Evolutionary conservation across 352 stramenopile species (phyloP).

Genomic region (Globisporangium apiculatum): DNA sequence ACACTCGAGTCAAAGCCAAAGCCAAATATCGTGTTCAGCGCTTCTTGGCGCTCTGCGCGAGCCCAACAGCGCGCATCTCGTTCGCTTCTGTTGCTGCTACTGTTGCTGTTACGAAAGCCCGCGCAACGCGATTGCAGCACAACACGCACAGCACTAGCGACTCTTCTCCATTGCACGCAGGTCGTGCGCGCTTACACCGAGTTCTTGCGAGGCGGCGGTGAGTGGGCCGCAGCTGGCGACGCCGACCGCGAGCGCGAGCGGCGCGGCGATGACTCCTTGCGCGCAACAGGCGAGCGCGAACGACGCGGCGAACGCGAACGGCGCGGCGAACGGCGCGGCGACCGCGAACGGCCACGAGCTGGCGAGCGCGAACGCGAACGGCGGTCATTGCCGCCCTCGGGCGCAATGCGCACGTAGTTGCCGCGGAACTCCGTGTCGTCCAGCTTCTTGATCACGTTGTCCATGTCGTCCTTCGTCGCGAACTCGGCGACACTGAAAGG

Average conservation of each 20-base stretch:
- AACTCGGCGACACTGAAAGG: slow-evolving; percentile 67
- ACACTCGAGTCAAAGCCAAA: slow-evolving; percentile 2
- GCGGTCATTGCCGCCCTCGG: slow-evolving; percentile 30
- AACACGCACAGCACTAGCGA: no score
- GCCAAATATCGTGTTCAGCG: slow-evolving; percentile 10
- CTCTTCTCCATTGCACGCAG: no score
- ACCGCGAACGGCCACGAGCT: slow-evolving; percentile 51
- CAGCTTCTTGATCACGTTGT: slow-evolving; percentile 79
- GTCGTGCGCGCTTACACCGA: slow-evolving; percentile 37
- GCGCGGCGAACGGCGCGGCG: slow-evolving; percentile 26
- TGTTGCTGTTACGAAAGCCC: neutral
- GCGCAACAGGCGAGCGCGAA: slow-evolving; percentile 39
- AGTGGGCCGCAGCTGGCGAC: slow-evolving; percentile 41
- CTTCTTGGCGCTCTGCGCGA: no score
- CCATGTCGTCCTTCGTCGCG: slow-evolving; percentile 73
- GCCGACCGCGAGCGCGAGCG: slow-evolving; percentile 63
- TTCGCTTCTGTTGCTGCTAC: no score
- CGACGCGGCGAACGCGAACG: slow-evolving; percentile 48
- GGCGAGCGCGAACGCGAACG: slow-evolving; percentile 69
- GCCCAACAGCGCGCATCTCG: no score
- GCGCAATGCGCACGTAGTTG: slow-evolving; percentile 69
- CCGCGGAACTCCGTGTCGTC: slow-evolving; percentile 86
- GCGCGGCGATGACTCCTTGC: slow-evolving; percentile 55
- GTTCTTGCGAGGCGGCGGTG: slow-evolving; percentile 60
- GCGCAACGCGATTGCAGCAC: neutral